Evolutionary conservation across 1,284 basidiomycete species (phyloP), one percentile per base, ranked within the genome.

Genomic region (Malassezia slooffiae): DNA sequence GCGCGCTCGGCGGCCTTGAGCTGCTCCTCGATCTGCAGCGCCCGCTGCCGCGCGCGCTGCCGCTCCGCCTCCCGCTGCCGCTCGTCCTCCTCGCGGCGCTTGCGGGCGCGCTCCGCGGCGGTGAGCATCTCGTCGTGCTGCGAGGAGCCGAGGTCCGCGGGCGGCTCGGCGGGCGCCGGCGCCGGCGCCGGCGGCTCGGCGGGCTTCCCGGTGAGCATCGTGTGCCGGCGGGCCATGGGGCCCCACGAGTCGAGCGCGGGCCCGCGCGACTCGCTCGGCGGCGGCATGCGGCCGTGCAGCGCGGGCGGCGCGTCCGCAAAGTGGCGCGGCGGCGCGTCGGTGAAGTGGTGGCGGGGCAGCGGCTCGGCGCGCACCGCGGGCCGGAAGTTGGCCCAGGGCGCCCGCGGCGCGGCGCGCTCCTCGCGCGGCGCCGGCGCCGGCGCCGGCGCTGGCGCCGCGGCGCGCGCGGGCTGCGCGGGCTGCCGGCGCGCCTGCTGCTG

Each of bases 21-120:
- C 36, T 54, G 52, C 41, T 62, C 53, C 37, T 65, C 63, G 15
- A 65, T 54, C 2, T 58, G 62, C 7, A 55, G 43, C 5, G 65
- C 65, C 31, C 65, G 64, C 28, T 54, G 52, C 19, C 56, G 50
- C 23, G 65, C 65, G 22, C 65, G 56, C 37, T 65, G 58, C 12
- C 52, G 58, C 43, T 67, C 54, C 3, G 54, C 56, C 27, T 54
- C 41, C 28, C 63, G 50, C 11, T 45, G 47, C 11, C 43, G 47
- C 42, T 67, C 63, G 30, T 67, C 63, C 30, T 67, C 62, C 27
- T 66, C 50, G 13, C 63, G 55, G 21, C 65, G 54, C 43, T 54
- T 59, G 11, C 65, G 52, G 5, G 65, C 65, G 12, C 65, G 53
- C 41, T 68, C 65, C 5, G 61, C 60, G 26, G 65, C 54, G 16